Evolutionary conservation across 495 filamentous ascomycete genomes (phyloP).

Genomic region (Neurospora tetrasperma): DNA sequence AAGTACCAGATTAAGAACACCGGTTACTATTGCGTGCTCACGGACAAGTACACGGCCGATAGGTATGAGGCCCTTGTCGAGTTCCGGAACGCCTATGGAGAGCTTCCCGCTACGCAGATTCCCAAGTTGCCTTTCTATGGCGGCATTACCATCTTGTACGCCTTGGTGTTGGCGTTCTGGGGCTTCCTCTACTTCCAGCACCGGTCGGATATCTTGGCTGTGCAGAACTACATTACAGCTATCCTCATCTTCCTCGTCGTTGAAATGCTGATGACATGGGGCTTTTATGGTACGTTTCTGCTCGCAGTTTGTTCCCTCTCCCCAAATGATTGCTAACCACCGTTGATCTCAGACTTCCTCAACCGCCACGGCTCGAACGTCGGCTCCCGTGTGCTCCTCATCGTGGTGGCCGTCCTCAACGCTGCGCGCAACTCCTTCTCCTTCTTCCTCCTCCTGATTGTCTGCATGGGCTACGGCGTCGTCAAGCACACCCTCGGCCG

Average conservation of each 20-base stretch:
- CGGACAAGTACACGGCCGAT: conserved; percentile 51
- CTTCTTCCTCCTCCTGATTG: conserved; percentile 96
- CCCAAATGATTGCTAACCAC: conserved; percentile 1
- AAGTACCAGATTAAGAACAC: conserved; percentile 78
- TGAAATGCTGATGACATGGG: conserved; percentile 98
- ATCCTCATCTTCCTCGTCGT: conserved; percentile 89
- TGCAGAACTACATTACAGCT: conserved; percentile 99
- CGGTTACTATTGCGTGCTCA: conserved; percentile 92
- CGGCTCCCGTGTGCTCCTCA: conserved; percentile 75
- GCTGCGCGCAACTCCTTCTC: conserved; percentile 93
- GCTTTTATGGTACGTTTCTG: conserved; percentile 61
- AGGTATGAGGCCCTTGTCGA: conserved; percentile 72
- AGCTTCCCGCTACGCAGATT: conserved; percentile 90
- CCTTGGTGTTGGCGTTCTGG: conserved; percentile 81
- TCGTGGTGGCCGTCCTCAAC: conserved; percentile 84
- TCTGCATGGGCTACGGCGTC: conserved; percentile 99
- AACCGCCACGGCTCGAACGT: conserved; percentile 79
- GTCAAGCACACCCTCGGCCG: conserved; percentile 89
- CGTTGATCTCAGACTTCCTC: conserved; percentile 55
- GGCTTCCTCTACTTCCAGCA: conserved; percentile 93
- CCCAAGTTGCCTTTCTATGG: conserved; percentile 97
- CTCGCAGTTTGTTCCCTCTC: not conserved
- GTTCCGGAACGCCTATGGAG: conserved; percentile 92
- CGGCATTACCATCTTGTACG: conserved; percentile 87
- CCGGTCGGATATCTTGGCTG: conserved; percentile 83